These are phyloP conservation scores for Salicornia ramosissima DNA, from an alignment of 148 eudicot species.

Conservation along the genomic window DNA sequence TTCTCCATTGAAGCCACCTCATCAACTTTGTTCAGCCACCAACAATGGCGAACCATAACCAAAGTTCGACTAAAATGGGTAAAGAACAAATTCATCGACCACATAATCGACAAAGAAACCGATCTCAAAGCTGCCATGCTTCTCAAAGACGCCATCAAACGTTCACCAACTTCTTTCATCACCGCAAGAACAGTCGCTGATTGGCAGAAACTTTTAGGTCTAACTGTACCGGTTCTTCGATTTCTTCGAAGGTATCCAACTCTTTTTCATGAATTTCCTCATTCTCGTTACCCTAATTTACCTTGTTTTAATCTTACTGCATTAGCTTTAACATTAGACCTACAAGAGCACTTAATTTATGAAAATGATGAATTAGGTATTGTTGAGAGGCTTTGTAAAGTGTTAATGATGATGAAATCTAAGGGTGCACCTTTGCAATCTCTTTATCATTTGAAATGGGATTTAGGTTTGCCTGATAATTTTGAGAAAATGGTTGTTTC, in stretches of 20 bases:
- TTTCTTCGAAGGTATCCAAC: conserved; percentile 87
- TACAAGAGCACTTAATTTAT: conserved; percentile 43
- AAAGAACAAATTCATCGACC: conserved; percentile 73
- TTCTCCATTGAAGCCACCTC: neutral
- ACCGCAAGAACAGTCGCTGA: conserved; percentile 55
- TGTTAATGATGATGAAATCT: conserved; percentile 69
- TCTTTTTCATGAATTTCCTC: conserved; percentile 71
- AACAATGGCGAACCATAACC: conserved; percentile 43
- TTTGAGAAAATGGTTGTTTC: conserved; percentile 46
- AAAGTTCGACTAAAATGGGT: conserved; percentile 93
- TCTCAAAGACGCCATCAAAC: conserved; percentile 68
- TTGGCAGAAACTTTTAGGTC: conserved; percentile 69
- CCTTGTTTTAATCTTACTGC: conserved; percentile 70
- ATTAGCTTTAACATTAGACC: conserved; percentile 46
- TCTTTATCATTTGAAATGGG: conserved; percentile 68
- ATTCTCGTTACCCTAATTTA: conserved; percentile 66
- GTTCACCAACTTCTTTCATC: conserved; percentile 55
- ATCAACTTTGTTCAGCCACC: conserved; percentile 20
- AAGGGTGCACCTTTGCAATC: conserved; percentile 44
- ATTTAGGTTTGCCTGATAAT: conserved; percentile 81
- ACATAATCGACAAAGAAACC: conserved; percentile 75
- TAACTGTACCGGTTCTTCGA: conserved; percentile 78
- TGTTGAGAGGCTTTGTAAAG: conserved; percentile 48
- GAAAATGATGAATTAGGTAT: conserved; percentile 37
- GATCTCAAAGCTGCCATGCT: conserved; percentile 83